Evolutionary conservation across 305 asterid species (phyloP), one percentile per base, ranked within the genome.

Genomic region (Andrographis paniculata): DNA sequence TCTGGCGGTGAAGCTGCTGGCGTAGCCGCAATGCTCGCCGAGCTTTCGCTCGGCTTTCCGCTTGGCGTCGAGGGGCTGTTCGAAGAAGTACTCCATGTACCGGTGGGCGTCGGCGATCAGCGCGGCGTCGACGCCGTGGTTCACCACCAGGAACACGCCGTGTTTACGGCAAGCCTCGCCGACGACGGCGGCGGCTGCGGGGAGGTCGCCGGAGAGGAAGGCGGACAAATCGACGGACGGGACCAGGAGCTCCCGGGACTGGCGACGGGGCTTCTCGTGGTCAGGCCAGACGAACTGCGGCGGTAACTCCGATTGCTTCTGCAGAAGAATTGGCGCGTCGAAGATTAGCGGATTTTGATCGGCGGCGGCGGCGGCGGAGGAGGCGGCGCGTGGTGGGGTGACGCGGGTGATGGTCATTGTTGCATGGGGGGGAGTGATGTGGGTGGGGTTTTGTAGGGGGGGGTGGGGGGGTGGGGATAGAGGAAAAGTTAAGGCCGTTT

Each of bases 1-100:
- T n/a, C 89, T 57, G 10, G 89, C 95, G 1, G 78, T 72, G 71
- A 84, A 80, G 69, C 93, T 84, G 28, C 89, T 84, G 5, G 95
- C 82, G 57, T 84, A 84, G 12, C 95, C 95, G 21, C 86, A 78
- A 58, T 66, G 81, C 60, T 84, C 95, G 0, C 95, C 95, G 0
- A 59, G 17, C 28, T 72, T 78, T 56, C 95, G 66, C 41, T 76
- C 70, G 28, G 89, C 87, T 63, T 56, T 76, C 40, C 60, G 72
- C 60, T 79, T 83, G 53, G 64, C 70, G 1, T 31, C 41, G 14
- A 75, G 65, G 0, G 92, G 79, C 52, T 63, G 60, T 14, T 63
- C 66, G 45, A 83, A 79, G 68, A 83, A 83, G 2, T 42, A 39
- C 33, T 80, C 87, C 87, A 83, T 73, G 48, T 50, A 60, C 5